Conservation (phyloP, 2,329 filamentous ascomycete species). For the Pezicula rhizophila region DNA sequence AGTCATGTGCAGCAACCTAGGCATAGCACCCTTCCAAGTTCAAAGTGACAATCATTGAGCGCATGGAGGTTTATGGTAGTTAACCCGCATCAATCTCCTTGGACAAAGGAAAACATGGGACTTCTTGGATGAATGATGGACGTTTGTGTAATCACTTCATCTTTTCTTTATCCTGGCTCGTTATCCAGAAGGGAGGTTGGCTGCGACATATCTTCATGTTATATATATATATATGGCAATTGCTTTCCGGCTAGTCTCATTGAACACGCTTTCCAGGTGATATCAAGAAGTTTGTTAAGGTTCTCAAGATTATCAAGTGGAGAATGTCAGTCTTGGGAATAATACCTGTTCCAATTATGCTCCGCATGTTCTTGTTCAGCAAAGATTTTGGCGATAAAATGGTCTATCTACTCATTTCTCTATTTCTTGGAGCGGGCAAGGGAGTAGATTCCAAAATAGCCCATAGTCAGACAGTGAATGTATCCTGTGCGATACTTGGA, state of each 20-base stretch:
- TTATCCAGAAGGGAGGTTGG: no score
- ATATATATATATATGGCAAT: constrained; percentile 33
- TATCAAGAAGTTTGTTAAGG: constrained; percentile 48
- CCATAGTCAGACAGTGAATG: constrained; percentile 56
- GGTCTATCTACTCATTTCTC: constrained; percentile 63
- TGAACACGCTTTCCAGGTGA: constrained; percentile 47
- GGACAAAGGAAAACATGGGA: constrained; percentile 49
- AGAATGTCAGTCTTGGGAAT: constrained; percentile 55
- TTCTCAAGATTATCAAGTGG: constrained; percentile 52
- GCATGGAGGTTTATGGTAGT: constrained; percentile 51
- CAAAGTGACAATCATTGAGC: constrained; percentile 57
- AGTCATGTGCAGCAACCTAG: constrained; percentile 62
- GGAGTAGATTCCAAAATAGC: constrained; percentile 34
- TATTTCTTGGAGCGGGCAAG: constrained; percentile 62
- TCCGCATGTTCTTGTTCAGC: constrained; percentile 63
- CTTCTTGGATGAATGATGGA: constrained; percentile 48
- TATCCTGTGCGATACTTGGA: constrained; percentile 62
- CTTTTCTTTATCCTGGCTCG: no score
- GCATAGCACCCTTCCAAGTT: constrained; percentile 60
- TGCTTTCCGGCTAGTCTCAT: constrained; percentile 56
- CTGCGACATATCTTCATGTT: no score
- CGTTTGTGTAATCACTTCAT: no score
- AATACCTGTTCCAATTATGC: constrained; percentile 57
- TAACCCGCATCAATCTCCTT: constrained; percentile 55
- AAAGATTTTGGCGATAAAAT: constrained; percentile 66